These are phyloP conservation scores for Neoconidiobolus thromboides DNA, from an alignment of 371 early-diverging fungal genomes.

Conservation along the genomic window DNA sequence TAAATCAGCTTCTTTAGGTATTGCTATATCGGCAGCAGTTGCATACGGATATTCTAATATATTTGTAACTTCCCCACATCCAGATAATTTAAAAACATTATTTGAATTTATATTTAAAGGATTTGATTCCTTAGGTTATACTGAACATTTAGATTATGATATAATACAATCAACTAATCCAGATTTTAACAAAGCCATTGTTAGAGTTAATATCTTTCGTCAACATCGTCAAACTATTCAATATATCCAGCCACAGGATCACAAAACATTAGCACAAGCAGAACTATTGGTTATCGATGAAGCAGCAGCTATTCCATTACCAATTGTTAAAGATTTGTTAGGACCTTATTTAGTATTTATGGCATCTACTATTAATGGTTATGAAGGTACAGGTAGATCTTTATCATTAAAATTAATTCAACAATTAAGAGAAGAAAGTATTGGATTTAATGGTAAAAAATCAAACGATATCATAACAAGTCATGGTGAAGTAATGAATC, in stretches of 20 bases:
- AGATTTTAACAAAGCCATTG: conserved; percentile 84
- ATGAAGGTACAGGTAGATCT: conserved; percentile 99
- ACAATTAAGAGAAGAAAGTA: conserved; percentile 78
- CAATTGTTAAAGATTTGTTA: conserved; percentile 74
- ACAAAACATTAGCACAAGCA: conserved; percentile 80
- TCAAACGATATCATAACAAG: conserved; percentile 18
- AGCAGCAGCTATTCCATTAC: conserved; percentile 97
- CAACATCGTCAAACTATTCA: conserved; percentile 97
- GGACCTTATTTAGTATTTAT: conserved; percentile 94
- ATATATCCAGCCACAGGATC: conserved; percentile 92
- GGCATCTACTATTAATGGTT: conserved; percentile 98
- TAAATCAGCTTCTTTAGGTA: conserved; percentile 96
- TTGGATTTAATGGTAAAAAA: conserved; percentile 45
- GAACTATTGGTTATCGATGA: conserved; percentile 98
- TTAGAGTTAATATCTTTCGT: conserved; percentile 85
- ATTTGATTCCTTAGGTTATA: conserved; percentile 90
- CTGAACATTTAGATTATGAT: conserved; percentile 96
- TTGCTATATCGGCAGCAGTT: conserved; percentile 91
- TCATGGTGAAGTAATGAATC: conserved; percentile 27
- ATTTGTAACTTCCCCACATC: conserved; percentile 94
- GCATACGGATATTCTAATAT: conserved; percentile 97
- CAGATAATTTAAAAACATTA: conserved; percentile 94
- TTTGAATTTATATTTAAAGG: conserved; percentile 96
- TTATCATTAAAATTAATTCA: conserved; percentile 89
- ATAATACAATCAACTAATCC: conserved; percentile 88